Evolutionary conservation across 257 asterid species (phyloP).

Genomic region (Nicotiana tabacum): DNA sequence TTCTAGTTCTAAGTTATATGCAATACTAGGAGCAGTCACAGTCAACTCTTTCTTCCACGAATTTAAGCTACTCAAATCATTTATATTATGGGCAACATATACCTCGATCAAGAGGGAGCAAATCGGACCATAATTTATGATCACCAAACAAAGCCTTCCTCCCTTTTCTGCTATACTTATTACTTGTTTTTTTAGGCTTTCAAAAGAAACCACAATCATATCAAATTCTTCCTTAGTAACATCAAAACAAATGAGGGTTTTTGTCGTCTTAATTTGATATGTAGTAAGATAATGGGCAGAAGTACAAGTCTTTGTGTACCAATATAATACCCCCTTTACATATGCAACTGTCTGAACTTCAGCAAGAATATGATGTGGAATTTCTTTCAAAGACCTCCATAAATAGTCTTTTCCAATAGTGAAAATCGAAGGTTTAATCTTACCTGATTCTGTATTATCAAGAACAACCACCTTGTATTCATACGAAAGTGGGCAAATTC

Average conservation of each 20-base stretch:
- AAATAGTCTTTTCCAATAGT: neutral
- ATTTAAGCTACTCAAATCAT: conserved; percentile 3
- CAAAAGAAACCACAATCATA: neutral
- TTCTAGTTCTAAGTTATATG: neutral
- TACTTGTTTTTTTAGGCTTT: neutral
- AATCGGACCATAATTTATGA: neutral
- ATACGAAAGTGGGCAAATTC: neutral
- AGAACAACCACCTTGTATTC: neutral
- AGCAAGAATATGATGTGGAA: neutral
- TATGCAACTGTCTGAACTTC: fast-evolving
- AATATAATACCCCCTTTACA: neutral
- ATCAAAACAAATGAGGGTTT: neutral
- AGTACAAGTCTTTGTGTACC: neutral
- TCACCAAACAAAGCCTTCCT: neutral
- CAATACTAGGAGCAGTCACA: neutral
- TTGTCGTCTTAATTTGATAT: neutral
- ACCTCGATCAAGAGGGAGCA: neutral
- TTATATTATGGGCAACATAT: neutral
- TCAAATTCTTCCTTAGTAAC: neutral
- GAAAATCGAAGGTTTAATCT: neutral
- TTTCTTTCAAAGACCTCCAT: neutral
- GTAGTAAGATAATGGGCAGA: neutral
- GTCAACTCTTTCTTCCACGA: neutral
- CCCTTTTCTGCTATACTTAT: neutral
- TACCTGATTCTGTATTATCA: neutral